Base-by-base conservation (phyloP, 169 alveolate species). In the Eimeria acervulina region DNA sequence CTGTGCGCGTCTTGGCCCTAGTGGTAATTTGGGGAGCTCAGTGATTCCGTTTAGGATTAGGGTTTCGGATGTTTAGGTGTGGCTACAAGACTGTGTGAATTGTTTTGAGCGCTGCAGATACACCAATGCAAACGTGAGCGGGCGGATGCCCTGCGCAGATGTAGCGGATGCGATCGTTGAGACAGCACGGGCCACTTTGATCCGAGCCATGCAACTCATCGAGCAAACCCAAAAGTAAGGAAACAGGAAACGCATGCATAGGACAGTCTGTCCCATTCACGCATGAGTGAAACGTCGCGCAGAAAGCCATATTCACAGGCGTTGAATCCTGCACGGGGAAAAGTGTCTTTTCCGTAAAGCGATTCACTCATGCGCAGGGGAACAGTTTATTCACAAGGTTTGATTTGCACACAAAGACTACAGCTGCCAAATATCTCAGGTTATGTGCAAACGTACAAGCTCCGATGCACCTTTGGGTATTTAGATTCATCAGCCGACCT, bases 121-220 rank as follows among this genome's bases (percentile, higher is more conserved):
- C 70, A 98, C 99, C 7, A 99, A 99, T 19, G 99, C 99, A 2
- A 97, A 97, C 61, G 98, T 99, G 96, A 98, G 99, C 40, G 99
- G 99, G 19, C 98, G 99, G 83, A 97, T 99, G 96, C 99, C 99
- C 36, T 99, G 99, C 97, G 97, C 99, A 2, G 99, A 98, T 88
- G 98, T 99, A 33, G 98, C 99, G 33, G 99, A 99, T 66, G 98
- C 99, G 88, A 99, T 99, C 23, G 99, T 99, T 36, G 98, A 99
- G 42, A 98, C 98, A 80, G 99, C 99, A 19, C 97, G 99, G 85
- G 97, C 98, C 52, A 99, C 99, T 98, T 98, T 99, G 88, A 98
- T 98, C 78, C 97, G 96, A 76, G 99, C 99, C 31, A 98, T 97
- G 96, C 98, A 98, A 68, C 96, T 97, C 55, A 99, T 99, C 8